phyloP scores from a whole-genome alignment of 352 stramenopile species.

The Saprolegnia diclina region DNA sequence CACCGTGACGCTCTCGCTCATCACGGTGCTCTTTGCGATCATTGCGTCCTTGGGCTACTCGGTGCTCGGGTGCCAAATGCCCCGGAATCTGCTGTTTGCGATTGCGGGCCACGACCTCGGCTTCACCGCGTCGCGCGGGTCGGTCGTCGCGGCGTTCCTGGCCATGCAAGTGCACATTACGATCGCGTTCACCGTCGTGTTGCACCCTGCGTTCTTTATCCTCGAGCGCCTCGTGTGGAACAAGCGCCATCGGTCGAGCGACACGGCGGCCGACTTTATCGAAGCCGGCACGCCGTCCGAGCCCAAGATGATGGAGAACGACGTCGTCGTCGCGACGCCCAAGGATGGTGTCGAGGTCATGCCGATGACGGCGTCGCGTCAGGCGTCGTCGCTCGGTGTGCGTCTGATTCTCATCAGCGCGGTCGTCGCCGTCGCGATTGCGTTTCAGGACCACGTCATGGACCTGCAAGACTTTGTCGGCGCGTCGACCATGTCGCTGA shows the following conservation, averaged over 20 bases:
- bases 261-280: neutral
- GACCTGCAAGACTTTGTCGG: conserved; percentile 31
- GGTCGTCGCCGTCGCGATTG: conserved; percentile 13
- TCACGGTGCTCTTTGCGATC: conserved; percentile 56
- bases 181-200: conserved; percentile 24
- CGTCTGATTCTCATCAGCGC: conserved; percentile 10
- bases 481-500: conserved; percentile 27
- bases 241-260: neutral
- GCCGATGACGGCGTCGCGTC: neutral
- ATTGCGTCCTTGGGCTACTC: conserved; percentile 57
- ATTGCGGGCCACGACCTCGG: conserved; percentile 16
- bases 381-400: neutral
- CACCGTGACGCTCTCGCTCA: conserved; percentile 42
- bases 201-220: conserved; percentile 26
- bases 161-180: conserved; percentile 28
- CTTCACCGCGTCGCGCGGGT: conserved; percentile 13
- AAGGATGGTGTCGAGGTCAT: neutral
- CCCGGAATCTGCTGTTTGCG: conserved; percentile 40
- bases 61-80: conserved; percentile 66
- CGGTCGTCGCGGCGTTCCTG: conserved; percentile 21
- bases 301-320: neutral
- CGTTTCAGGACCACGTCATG: conserved; percentile 28
- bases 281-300: neutral
- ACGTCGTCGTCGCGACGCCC: neutral
- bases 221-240: conserved; percentile 15